Percentiles rank a stretch among this genome's conserved stretches.
Evolutionary conservation across 495 filamentous ascomycete species (phyloP).

Genomic region (Monascus purpureus): DNA sequence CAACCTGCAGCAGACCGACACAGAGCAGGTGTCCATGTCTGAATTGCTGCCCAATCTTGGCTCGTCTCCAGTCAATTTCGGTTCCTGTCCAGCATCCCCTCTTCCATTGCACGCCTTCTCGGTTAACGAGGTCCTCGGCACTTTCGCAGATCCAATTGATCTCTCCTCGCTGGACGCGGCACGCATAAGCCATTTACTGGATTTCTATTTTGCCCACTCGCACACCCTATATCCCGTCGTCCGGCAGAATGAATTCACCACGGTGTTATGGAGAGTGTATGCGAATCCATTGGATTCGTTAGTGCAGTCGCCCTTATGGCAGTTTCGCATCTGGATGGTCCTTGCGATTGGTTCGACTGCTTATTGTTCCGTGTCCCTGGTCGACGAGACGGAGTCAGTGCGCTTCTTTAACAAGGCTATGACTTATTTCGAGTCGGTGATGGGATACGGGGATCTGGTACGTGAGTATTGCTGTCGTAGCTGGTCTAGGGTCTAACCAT

Average conservation of each 20-base stretch:
- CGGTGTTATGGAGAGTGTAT: conserved; percentile 15
- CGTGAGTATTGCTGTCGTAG: conserved; percentile 1
- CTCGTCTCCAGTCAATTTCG: conserved; percentile 6
- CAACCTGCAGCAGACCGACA: conserved; percentile 5
- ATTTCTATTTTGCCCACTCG: conserved; percentile 29
- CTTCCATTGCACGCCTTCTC: conserved; percentile 9
- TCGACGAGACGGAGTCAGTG: conserved; percentile 23
- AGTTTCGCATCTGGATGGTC: conserved; percentile 28
- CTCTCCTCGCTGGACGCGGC: conserved; percentile 9
- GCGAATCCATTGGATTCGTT: conserved; percentile 12
- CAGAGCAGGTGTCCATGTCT: background rate
- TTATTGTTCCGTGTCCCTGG: conserved; percentile 20
- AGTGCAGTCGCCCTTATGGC: conserved; percentile 14
- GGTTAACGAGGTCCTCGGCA: conserved; percentile 6
- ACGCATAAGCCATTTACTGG: conserved; percentile 15
- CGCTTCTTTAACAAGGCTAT: conserved; percentile 23
- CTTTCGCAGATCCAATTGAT: conserved; percentile 7
- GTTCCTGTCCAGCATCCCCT: conserved; percentile 7
- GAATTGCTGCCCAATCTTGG: conserved; percentile 7
- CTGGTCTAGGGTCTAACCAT: background rate
- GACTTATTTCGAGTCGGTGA: conserved; percentile 20
- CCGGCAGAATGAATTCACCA: conserved; percentile 13
- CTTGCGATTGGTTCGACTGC: conserved; percentile 26
- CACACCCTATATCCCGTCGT: conserved; percentile 27
- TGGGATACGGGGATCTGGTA: conserved; percentile 24